Conservation (phyloP, 2,329 filamentous ascomycete species). For the Orbilia oligospora region DNA sequence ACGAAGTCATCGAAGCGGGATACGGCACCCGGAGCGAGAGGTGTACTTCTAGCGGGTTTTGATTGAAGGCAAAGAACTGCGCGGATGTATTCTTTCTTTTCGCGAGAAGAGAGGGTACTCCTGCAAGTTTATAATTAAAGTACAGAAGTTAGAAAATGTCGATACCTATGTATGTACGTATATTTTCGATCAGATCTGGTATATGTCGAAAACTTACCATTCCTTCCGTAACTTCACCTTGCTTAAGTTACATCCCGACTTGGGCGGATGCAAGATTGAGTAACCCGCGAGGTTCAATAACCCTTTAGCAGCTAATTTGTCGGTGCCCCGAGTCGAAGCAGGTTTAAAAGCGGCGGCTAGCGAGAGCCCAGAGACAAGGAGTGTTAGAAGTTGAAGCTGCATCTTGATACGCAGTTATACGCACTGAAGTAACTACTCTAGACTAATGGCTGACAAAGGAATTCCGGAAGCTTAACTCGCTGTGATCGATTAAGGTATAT, state of each 20-base stretch:
- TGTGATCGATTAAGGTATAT: background rate
- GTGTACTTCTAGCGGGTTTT: slow-evolving; percentile 62
- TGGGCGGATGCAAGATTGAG: slow-evolving; percentile 35
- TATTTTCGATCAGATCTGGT: too few relatives aligned
- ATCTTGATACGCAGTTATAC: slow-evolving; percentile 8
- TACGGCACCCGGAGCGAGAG: slow-evolving; percentile 50
- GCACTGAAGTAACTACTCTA: slow-evolving; percentile 4
- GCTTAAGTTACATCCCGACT: slow-evolving; percentile 38
- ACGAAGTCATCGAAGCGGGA: slow-evolving; percentile 65
- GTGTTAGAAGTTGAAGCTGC: slow-evolving; percentile 40
- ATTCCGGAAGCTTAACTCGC: background rate
- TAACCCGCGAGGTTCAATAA: slow-evolving; percentile 44
- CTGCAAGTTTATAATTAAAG: slow-evolving; percentile 29
- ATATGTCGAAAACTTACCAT: slow-evolving; percentile 29
- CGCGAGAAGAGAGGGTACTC: slow-evolving; percentile 62
- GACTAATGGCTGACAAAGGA: background rate
- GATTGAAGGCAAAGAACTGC: slow-evolving; percentile 65
- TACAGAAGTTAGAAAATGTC: background rate
- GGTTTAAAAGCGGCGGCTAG: slow-evolving; percentile 39
- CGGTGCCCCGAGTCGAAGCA: slow-evolving; percentile 37
- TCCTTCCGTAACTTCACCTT: slow-evolving; percentile 47
- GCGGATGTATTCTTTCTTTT: slow-evolving; percentile 64
- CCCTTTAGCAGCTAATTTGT: slow-evolving; percentile 48
- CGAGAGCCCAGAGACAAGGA: slow-evolving; percentile 27
- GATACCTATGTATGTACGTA: background rate